Base-by-base conservation (phyloP, 176 grass and related monocot species). In the Hsuehochloa calcarea region DNA sequence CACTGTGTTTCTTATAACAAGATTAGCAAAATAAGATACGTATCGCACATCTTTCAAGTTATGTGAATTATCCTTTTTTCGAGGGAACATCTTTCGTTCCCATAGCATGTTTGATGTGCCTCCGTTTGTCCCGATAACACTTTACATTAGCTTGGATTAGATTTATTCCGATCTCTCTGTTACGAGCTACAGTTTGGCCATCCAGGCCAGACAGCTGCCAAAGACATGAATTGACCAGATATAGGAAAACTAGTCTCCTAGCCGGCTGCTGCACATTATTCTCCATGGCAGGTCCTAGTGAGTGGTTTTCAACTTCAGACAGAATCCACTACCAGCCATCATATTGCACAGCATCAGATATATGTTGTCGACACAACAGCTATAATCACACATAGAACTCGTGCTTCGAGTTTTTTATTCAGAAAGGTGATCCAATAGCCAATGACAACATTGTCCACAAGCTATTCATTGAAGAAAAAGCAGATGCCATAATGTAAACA, bases 361-460 rank as follows among this genome's bases (percentile, higher is more conserved):
- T 73, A 26, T 69, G 64, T 75, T 43, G 63, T 63, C 44, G 26
- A 79, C 29, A 72, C 26, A 72, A 1, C 74, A 39, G 23, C 25
- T 13, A 34, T 71, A 85, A 76, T 74, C 63, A 26, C 34, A 70
- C 39, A 1, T 12, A 52, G 20, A 73, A 29, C 67, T 58, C 81
- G 37, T 79, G 66, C 51, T 35, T 11, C 6, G 9, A 49, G 37
- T 74, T 69, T 84, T 14, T 23, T 80, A 26, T 49, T 40, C 10
- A 68, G n/a, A 81, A 22, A 70, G 6, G 49, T 74, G 70, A 75
- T 25, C 45, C 20, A 29, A 65, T 25, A 26, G 22, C 71, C 43
- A 58, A 58, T 90, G 84, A 58, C 74, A 78, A 82, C 84, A 90
- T 73, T 78, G 19, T 66, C 73, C 84, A 86, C 22, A 65, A 75